Evolutionary conservation across 306 rosid species (phyloP).

Genomic region (Abrus pulchellus): DNA sequence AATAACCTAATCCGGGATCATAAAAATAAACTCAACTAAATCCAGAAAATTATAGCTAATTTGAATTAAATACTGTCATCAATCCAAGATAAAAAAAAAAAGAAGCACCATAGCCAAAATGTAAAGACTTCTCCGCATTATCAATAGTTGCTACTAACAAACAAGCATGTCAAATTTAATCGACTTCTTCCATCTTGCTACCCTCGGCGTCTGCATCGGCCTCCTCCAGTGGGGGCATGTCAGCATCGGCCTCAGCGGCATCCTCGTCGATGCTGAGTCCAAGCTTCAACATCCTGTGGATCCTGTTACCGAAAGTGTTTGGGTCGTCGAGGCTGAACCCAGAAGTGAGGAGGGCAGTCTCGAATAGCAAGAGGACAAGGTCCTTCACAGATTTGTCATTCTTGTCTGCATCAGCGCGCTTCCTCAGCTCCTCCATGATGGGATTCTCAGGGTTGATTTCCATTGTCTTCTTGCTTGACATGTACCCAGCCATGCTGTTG

Average conservation of each 20-base stretch:
- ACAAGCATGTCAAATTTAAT: constrained; percentile 46
- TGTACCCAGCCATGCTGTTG: constrained; percentile 91
- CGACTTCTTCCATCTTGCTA: constrained; percentile 94
- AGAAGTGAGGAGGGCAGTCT: constrained; percentile 87
- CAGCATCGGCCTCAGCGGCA: constrained; percentile 61
- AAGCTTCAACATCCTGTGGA: constrained; percentile 91
- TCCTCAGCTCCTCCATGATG: constrained; percentile 90
- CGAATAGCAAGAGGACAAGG: constrained; percentile 79
- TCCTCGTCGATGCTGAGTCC: constrained; percentile 91
- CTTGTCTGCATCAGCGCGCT: constrained; percentile 78
- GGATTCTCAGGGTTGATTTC: constrained; percentile 90
- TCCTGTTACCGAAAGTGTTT: constrained; percentile 91
- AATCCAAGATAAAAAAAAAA: not conserved
- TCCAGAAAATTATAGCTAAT: not conserved
- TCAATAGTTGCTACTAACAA: constrained; percentile 9
- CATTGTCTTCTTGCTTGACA: constrained; percentile 96
- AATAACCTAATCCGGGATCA: too few relatives aligned
- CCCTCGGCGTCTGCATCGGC: constrained; percentile 81
- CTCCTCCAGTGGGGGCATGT: constrained; percentile 88
- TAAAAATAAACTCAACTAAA: not conserved
- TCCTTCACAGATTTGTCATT: constrained; percentile 92
- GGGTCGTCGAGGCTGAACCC: constrained; percentile 94
- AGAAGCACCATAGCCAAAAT: not conserved
- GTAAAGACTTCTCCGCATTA: not conserved
- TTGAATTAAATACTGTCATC: constrained; percentile 20